Conservation (phyloP, 495 filamentous ascomycete genomes). For the Penicillium coffeae region DNA sequence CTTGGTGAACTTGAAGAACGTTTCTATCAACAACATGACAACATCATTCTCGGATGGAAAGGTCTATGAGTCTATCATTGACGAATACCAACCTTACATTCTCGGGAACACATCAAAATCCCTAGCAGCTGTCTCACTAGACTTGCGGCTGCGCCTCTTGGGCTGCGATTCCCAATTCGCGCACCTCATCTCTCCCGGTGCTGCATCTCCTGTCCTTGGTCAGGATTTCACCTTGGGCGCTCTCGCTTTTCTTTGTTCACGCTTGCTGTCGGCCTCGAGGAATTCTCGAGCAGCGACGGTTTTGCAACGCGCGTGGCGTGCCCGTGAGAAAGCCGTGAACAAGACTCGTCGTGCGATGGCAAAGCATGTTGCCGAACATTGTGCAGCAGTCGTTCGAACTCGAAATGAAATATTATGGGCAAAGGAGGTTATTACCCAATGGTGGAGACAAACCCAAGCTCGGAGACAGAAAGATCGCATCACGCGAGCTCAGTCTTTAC, state of each 20-base stretch:
- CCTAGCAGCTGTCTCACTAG: conserved; percentile 11
- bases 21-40: conserved; percentile 53
- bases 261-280: conserved; percentile 52
- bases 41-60: conserved; percentile 57
- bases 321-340: conserved; percentile 22
- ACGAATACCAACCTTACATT: conserved; percentile 51
- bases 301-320: conserved; percentile 44
- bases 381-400: conserved; percentile 42
- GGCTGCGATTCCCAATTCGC: conserved; percentile 45
- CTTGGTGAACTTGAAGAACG: conserved; percentile 43
- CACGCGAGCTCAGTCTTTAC: not conserved
- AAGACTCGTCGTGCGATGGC: conserved; percentile 36
- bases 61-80: conserved; percentile 55
- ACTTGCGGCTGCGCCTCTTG: conserved; percentile 27
- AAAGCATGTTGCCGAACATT: conserved; percentile 41
- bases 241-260: conserved; percentile 60
- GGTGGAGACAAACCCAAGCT: conserved; percentile 35
- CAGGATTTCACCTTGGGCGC: conserved; percentile 50
- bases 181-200: conserved; percentile 29
- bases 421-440: conserved; percentile 44
- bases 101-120: not conserved
- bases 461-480: conserved; percentile 8
- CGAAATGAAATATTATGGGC: conserved; percentile 45
- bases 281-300: conserved; percentile 40
- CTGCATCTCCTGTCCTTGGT: conserved; percentile 38